Conservation (phyloP, 1,284 basidiomycete species). For the Austroboletus niveus region DNA sequence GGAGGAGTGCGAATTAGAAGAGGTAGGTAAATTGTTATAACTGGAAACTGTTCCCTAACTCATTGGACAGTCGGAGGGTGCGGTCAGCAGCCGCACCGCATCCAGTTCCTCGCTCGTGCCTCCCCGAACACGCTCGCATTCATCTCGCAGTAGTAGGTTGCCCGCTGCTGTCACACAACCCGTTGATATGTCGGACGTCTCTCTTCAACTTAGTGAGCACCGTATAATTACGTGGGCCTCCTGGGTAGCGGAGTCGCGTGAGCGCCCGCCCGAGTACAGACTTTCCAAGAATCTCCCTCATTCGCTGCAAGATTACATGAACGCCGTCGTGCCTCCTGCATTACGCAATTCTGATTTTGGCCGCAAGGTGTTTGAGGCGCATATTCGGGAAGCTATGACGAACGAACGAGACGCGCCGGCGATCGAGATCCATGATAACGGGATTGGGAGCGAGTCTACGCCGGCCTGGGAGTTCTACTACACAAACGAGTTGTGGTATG, state of each 20-base stretch:
- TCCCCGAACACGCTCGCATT: background rate
- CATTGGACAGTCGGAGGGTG: constrained; percentile 6
- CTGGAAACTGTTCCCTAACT: background rate
- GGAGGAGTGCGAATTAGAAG: background rate
- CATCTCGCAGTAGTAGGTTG: background rate
- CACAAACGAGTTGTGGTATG: constrained; percentile 44
- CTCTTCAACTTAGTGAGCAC: constrained; percentile 3
- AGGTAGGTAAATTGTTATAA: background rate
- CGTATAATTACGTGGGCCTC: constrained; percentile 28
- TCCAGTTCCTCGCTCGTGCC: constrained; percentile 15
- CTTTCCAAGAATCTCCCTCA: constrained; percentile 46
- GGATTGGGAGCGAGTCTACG: constrained; percentile 61
- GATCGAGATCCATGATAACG: constrained; percentile 61
- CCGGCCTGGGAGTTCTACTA: constrained; percentile 79
- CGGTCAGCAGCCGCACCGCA: constrained; percentile 10
- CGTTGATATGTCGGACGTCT: background rate
- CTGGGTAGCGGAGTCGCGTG: constrained; percentile 14
- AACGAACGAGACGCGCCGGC: constrained; percentile 67
- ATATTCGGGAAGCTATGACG: constrained; percentile 50
- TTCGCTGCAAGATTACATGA: constrained; percentile 52
- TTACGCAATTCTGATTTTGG: constrained; percentile 36
- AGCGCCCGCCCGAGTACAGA: constrained; percentile 30
- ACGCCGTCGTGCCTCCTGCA: constrained; percentile 35
- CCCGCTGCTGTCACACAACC: background rate
- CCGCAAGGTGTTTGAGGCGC: constrained; percentile 51